Evolutionary conservation across 2,329 filamentous ascomycete genomes (phyloP), one percentile per base, ranked within the genome.

Genomic region (Aspergillus viridinutans): DNA sequence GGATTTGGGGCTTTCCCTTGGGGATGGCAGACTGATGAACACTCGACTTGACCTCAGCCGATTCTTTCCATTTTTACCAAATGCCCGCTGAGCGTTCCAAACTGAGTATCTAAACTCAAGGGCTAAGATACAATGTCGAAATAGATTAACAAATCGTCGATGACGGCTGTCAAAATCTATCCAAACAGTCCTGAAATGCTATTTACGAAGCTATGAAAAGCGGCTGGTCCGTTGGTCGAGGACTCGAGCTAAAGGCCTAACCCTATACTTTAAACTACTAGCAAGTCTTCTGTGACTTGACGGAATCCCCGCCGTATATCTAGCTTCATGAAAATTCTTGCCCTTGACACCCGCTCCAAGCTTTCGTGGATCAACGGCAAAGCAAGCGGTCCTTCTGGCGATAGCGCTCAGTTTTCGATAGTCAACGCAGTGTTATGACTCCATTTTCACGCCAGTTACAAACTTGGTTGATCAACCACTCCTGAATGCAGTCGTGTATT

Each of bases 331-430:
- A 35, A 64, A 69, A 2, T 47, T 55, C 26, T 50, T 58, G 1
- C 12, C 12, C 50, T 21, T 14, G 26, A 9, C 3, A 72, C 20
- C 1, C 43, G 17, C 29, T 70, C 58, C 17, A 67, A 42, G 0
- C 60, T 60, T 49, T 72, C 55, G 2, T 49, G 50, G 28, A 72
- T 68, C 21, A 71, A 49, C 0, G 54, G 63, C 26, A 74, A 23
- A 1, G 53, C 58, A 35, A 66, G 4, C 54, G 23, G 55, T 72
- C 65, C 52, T 74, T 74, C n/a, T 64, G 53, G 1, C 74, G 29
- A 72, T 59, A 3, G 50, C 29, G 52, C 73, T 74, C 40, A 74
- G 50, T 1, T 53, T 29, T 10, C 29, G 10, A 14, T 14, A 32
- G 14, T 3, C 32, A 35, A 35, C 32, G 32, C 32, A 35, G 40